Evolutionary conservation across 257 asterid genomes (phyloP), one percentile per base, ranked within the genome.

Genomic region (Echites panduratus): DNA sequence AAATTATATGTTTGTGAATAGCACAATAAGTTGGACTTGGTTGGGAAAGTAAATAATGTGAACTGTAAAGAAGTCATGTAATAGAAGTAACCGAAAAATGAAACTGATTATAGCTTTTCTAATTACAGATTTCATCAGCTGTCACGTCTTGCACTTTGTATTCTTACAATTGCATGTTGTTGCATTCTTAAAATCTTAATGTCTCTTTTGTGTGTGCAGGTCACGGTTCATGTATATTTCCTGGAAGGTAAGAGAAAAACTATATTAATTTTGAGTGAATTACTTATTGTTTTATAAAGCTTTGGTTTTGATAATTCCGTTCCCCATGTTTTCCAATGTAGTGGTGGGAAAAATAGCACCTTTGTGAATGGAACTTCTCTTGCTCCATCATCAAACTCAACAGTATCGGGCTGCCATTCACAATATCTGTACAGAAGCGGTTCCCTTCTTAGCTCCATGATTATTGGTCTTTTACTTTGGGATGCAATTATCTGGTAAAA

Each of bases 231-330:
- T 93, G 98, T 83, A 72, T 82, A 75, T 89, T 81, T 78, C 91
- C 97, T 1, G 97, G 97, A 86, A 88, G 98, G 98, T 93, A 87
- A 26, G 71, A 49, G 53, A 50, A n/a, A 12, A 73, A 52, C n/a
- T 77, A 0, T 19, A 44, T 64, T 62, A 35, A 32, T 64, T 64
- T 64, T 3, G 11, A 38, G 17, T 71, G 8, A 38, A 22, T 19
- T 48, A 13, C n/a, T n/a, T 24, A 43, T 22, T 24, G 43, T 29
- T 32, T 53, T 67, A 26, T 19, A 16, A 12, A 10, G 43, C 6
- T 54, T 52, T 38, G 19, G 62, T 62, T 71, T 72, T 81, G 58
- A 73, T 32, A 29, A 19, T 50, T 19, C 69, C 45, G 16, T 47
- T 7, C 49, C 63, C 47, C 73, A 44, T 63, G 44, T 50, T 75